Percentiles rank a stretch among this genome's conserved stretches.
Evolutionary conservation across 108 stramenopile species (phyloP).

Genomic region (Nannochloropsis oceanica): DNA sequence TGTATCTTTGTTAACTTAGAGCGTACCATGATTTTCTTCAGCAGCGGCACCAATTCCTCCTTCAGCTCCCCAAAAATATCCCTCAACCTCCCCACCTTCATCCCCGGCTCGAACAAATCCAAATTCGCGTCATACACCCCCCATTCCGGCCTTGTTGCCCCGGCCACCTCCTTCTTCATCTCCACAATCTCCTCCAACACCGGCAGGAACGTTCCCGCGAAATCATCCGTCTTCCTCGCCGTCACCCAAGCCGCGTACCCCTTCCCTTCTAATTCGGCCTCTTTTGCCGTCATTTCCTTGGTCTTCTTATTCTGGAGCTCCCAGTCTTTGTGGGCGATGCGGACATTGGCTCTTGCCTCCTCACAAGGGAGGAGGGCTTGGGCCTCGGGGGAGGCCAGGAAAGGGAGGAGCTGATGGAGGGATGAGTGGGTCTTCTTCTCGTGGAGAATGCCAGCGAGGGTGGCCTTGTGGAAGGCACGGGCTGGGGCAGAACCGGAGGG

Average conservation of each 20-base stretch:
- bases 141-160: conserved; percentile 16
- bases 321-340: conserved; percentile 24
- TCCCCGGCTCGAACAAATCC: conserved; percentile 63
- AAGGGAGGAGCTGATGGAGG: conserved; percentile 6
- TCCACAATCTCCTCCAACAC: conserved; percentile 10
- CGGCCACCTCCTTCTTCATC: conserved; percentile 22
- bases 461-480: conserved; percentile 27
- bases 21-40: conserved; percentile 41
- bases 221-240: conserved; percentile 15
- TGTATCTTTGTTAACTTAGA: no score
- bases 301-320: conserved; percentile 30
- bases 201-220: background rate
- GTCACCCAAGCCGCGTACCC: conserved; percentile 32
- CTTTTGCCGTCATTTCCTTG: conserved; percentile 25
- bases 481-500: conserved; percentile 25
- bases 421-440: conserved; percentile 25
- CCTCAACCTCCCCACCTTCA: conserved; percentile 49
- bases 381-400: background rate
- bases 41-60: conserved; percentile 50
- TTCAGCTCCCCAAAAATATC: conserved; percentile 59
- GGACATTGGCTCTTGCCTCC: conserved; percentile 7
- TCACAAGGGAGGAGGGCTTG: background rate
- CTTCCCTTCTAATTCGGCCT: conserved; percentile 26
- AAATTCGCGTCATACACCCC: conserved; percentile 50
- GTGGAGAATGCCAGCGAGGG: conserved; percentile 29